These are phyloP conservation scores for Solanum habrochaites DNA, from an alignment of 257 asterid genomes.

Conservation along the genomic window DNA sequence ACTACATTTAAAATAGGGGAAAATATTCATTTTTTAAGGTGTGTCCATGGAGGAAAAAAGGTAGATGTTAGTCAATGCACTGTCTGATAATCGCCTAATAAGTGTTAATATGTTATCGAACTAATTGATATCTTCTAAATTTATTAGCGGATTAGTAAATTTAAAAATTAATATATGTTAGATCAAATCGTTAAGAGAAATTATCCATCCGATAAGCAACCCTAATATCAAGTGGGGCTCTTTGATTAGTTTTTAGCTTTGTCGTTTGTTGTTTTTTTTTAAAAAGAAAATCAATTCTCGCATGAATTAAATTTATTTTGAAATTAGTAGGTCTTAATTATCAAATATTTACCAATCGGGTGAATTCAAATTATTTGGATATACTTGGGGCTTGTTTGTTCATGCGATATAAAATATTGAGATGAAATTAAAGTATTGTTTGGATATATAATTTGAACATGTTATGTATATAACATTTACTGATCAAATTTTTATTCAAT, in stretches of 20 bases:
- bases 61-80: neutral
- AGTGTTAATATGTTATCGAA: too few relatives aligned
- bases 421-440: rapidly evolving
- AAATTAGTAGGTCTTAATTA: neutral
- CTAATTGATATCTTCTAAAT: too few relatives aligned
- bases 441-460: neutral
- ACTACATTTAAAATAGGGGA: too few relatives aligned
- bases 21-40: neutral
- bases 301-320: neutral
- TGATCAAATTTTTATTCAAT: too few relatives aligned
- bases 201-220: neutral
- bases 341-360: neutral
- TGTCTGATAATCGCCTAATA: rapidly evolving
- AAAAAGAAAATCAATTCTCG: neutral
- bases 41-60: neutral
- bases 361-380: neutral
- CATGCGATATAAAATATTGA: neutral
- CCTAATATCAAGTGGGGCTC: neutral
- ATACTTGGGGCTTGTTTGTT: rapidly evolving
- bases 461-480: neutral
- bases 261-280: too few relatives aligned
- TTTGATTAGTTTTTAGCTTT: neutral
- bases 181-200: neutral
- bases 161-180: too few relatives aligned
- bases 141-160: too few relatives aligned